Evolutionary conservation across 2,329 filamentous ascomycete genomes (phyloP).

Genomic region (Botrytis medusae): DNA sequence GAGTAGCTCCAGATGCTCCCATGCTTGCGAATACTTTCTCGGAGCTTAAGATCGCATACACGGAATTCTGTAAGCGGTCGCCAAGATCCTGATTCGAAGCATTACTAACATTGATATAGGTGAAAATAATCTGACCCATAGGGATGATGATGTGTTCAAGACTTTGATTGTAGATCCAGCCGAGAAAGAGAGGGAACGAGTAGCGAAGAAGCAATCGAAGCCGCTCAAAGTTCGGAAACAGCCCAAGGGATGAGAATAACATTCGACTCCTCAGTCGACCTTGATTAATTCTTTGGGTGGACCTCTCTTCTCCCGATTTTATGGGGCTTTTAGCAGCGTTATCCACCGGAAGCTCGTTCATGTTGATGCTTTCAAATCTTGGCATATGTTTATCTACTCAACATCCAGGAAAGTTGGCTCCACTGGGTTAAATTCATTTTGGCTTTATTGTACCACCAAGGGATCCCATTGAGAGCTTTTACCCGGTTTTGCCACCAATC

Average conservation of each 20-base stretch:
- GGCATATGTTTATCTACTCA: no score
- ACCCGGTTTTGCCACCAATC: neutral
- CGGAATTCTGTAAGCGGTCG: slow-evolving; percentile 1
- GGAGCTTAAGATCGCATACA: slow-evolving; percentile 18
- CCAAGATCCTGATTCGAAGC: no score
- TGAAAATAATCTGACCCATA: slow-evolving; percentile 21
- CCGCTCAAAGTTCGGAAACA: neutral
- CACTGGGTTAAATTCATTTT: neutral
- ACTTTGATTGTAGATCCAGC: slow-evolving; percentile 23
- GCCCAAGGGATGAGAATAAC: neutral
- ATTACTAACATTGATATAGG: neutral
- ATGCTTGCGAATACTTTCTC: slow-evolving; percentile 19
- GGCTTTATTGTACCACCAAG: neutral
- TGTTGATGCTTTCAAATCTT: no score
- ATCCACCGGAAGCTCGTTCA: neutral
- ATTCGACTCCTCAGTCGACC: neutral
- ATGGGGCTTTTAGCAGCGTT: neutral
- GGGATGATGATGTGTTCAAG: slow-evolving; percentile 28
- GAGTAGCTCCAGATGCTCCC: slow-evolving; percentile 4
- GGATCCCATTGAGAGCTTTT: neutral
- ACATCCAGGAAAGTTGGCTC: no score
- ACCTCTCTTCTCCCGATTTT: neutral
- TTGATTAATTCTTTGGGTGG: neutral
- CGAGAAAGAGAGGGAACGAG: slow-evolving; percentile 7
- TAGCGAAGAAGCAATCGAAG: slow-evolving; percentile 17